Percentiles rank a stretch among this genome's conserved stretches.
Conservation (phyloP, 352 stramenopile species). For the Phytophthora pinifolia region DNA sequence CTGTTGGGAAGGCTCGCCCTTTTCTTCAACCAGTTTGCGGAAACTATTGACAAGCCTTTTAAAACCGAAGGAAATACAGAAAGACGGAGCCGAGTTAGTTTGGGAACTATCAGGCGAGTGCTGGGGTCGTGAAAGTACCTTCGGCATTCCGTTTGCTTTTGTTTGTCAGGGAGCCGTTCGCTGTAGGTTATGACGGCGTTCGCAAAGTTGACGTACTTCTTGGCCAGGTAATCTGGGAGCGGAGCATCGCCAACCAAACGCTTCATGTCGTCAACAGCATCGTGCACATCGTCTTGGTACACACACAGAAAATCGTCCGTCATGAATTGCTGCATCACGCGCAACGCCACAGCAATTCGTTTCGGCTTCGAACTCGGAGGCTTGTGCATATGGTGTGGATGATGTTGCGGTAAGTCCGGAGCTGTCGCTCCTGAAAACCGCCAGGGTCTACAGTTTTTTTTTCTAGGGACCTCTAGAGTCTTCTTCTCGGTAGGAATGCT, state of each 20-base stretch:
- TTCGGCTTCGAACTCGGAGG: slow-evolving; percentile 1
- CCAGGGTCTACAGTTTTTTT: not conserved
- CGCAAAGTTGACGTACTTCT: slow-evolving; percentile 10
- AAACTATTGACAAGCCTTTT: slow-evolving; percentile 13
- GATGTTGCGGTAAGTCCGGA: slow-evolving; percentile 10
- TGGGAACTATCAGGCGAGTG: no score
- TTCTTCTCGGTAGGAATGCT: slow-evolving; percentile 1
- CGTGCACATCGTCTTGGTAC: not conserved
- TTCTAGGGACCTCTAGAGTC: not conserved
- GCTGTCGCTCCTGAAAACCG: slow-evolving; percentile 1
- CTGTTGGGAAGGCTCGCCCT: not conserved
- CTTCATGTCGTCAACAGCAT: slow-evolving; percentile 1
- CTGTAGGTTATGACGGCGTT: slow-evolving; percentile 10
- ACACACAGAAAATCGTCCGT: slow-evolving; percentile 8
- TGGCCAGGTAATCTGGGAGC: slow-evolving; percentile 5
- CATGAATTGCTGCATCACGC: slow-evolving; percentile 19
- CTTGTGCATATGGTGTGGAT: not conserved
- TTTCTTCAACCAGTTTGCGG: slow-evolving; percentile 3
- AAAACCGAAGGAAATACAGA: not conserved
- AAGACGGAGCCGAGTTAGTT: slow-evolving; percentile 1
- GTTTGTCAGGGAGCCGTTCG: slow-evolving; percentile 3
- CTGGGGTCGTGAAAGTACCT: slow-evolving; percentile 7
- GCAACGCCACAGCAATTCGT: slow-evolving; percentile 15
- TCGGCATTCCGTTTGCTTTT: slow-evolving; percentile 12
- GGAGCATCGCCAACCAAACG: slow-evolving; percentile 15